Evolutionary conservation across 257 asterid species (phyloP).

Genomic region (Solanum medicagineum): DNA sequence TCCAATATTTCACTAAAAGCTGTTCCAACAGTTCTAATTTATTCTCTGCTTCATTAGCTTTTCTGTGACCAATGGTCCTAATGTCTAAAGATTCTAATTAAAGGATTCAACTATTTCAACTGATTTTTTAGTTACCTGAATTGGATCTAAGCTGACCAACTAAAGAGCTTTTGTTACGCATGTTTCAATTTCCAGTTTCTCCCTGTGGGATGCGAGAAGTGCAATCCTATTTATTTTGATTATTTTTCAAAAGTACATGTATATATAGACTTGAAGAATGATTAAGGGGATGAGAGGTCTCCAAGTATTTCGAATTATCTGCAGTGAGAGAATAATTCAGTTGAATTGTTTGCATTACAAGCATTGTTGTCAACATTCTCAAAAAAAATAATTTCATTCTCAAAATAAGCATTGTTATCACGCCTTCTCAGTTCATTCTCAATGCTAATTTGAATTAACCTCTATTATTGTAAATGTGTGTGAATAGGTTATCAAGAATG

Average conservation of each 20-base stretch:
- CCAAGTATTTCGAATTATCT: background rate
- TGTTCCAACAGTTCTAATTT: background rate
- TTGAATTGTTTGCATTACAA: background rate
- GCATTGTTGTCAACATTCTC: background rate
- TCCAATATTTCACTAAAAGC: background rate
- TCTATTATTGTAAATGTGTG: background rate
- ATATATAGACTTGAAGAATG: background rate
- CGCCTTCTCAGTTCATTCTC: background rate
- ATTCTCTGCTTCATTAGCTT: background rate
- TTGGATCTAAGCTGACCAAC: background rate
- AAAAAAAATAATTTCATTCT: background rate
- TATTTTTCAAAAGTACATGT: background rate
- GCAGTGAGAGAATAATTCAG: background rate
- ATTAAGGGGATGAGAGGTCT: background rate
- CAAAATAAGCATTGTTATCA: background rate
- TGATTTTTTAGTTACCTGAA: background rate
- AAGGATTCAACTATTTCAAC: background rate
- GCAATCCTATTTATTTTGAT: background rate
- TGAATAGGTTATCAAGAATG: conserved; percentile 83
- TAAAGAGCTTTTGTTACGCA: background rate
- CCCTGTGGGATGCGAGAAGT: background rate
- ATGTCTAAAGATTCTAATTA: background rate
- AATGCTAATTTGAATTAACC: background rate
- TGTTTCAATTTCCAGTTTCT: background rate
- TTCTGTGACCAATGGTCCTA: background rate